A percentile compares a stretch with the other conserved stretches of the same genome.
Evolutionary conservation across 176 grass and related monocot genomes (phyloP).

Genomic region (Zea mays): Zm-B73-REFERENCE-NAM-5.0 NC_050097.1:59680001-59680500

Average conservation of each 20-base stretch:
- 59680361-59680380: no score
- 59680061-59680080: slow-evolving; percentile 25
- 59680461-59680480: neutral
- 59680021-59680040: no score
- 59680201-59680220: neutral
- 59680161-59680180: slow-evolving; percentile 6
- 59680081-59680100: neutral
- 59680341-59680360: no score
- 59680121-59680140: neutral
- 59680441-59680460: neutral
- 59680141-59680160: neutral
- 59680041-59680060: neutral
- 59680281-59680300: neutral
- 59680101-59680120: neutral
- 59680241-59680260: neutral
- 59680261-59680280: neutral
- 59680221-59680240: slow-evolving; percentile 11
- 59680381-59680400: neutral
- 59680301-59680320: neutral
- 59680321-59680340: no score
- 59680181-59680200: neutral
- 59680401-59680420: neutral
- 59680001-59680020: no score
- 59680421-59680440: neutral
- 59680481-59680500: neutral